Evolutionary conservation across 2,329 filamentous ascomycete genomes (phyloP).

Genomic region (Ambrosiella cleistominuta): DNA sequence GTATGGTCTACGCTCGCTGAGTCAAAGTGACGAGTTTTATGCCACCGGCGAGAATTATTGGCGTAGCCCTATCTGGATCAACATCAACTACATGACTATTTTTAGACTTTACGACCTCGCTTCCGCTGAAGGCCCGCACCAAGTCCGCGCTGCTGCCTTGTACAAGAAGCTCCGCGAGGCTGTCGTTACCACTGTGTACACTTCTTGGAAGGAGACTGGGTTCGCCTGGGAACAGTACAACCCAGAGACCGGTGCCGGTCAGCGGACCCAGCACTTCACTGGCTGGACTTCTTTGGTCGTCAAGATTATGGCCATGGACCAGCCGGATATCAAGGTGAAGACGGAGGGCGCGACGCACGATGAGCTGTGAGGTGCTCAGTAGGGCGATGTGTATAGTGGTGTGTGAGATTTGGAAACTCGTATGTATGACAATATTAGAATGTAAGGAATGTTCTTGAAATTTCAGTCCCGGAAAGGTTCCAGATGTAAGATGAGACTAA

Average conservation of each 20-base stretch:
- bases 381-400: neutral
- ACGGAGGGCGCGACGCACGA: conserved; percentile 21
- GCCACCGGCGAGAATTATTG: conserved; percentile 94
- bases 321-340: conserved; percentile 33
- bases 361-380: conserved; percentile 26
- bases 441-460: neutral
- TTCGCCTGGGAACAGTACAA: conserved; percentile 99
- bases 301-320: conserved; percentile 83
- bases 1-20: conserved; percentile 77
- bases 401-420: neutral
- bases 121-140: conserved; percentile 47
- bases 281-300: conserved; percentile 98
- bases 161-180: conserved; percentile 68
- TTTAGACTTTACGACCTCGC: conserved; percentile 11
- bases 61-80: conserved; percentile 87
- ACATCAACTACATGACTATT: conserved; percentile 73
- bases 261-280: conserved; percentile 93
- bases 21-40: conserved; percentile 66
- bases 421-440: neutral
- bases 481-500: no score
- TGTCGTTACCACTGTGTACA: conserved; percentile 74
- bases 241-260: conserved; percentile 79
- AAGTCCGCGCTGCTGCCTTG: conserved; percentile 48
- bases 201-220: conserved; percentile 74
- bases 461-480: no score